These are phyloP conservation scores for Termitomyces heimii DNA, from an alignment of 768 basidiomycete genomes.

Conservation along the genomic window DNA sequence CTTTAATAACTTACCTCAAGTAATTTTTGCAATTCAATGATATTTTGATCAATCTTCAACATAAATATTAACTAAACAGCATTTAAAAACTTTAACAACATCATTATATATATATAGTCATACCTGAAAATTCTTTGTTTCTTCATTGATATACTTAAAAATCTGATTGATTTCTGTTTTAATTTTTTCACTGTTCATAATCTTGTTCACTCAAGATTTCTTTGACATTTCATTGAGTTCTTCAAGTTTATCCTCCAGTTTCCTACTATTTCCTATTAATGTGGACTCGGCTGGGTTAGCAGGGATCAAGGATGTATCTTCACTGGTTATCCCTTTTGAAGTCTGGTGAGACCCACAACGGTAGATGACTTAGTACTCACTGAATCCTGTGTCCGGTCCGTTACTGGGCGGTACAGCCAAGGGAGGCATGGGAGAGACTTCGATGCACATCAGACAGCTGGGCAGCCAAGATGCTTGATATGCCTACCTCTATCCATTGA, in stretches of 20 bases:
- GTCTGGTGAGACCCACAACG: too few relatives aligned
- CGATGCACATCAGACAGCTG: too few relatives aligned
- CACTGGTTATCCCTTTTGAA: too few relatives aligned
- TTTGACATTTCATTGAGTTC: not conserved
- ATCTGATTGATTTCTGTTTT: not conserved
- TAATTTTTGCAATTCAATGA: slow-evolving; percentile 7
- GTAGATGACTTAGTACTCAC: too few relatives aligned
- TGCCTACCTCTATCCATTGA: not conserved
- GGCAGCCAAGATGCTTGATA: not conserved
- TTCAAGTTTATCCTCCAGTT: not conserved
- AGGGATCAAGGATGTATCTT: too few relatives aligned
- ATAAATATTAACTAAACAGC: not conserved
- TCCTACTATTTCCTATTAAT: too few relatives aligned
- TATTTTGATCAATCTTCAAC: not conserved
- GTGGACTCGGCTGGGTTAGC: too few relatives aligned
- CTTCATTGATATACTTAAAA: slow-evolving; percentile 3
- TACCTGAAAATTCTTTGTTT: slow-evolving; percentile 11
- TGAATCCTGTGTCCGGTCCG: too few relatives aligned
- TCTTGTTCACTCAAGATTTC: not conserved
- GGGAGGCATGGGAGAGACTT: too few relatives aligned
- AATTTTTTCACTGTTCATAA: slow-evolving; percentile 8
- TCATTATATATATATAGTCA: not conserved
- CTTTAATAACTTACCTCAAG: slow-evolving; percentile 9
- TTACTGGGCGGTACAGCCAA: too few relatives aligned
- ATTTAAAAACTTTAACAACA: too few relatives aligned